Conservation (phyloP, 176 grass and related monocot species). For the Zoysia pacifica region DNA sequence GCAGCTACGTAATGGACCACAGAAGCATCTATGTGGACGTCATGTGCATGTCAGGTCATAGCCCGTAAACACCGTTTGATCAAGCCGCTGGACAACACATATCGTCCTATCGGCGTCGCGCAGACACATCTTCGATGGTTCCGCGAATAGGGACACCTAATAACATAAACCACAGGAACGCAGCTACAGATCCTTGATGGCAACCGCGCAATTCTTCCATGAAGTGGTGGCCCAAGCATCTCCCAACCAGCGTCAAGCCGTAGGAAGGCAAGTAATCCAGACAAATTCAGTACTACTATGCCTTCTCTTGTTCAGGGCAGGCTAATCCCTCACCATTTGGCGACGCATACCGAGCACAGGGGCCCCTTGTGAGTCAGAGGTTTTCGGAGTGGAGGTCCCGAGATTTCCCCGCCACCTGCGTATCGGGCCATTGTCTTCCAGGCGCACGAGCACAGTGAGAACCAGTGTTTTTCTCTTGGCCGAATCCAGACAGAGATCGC, state of each 20-base stretch:
- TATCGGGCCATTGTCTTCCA: too few relatives aligned
- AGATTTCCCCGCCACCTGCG: too few relatives aligned
- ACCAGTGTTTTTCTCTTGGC: too few relatives aligned
- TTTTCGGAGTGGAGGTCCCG: too few relatives aligned
- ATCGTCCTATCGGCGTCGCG: neutral
- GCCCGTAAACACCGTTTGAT: neutral
- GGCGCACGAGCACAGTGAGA: too few relatives aligned
- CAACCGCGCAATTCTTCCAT: neutral
- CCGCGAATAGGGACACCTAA: neutral
- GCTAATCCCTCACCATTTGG: too few relatives aligned
- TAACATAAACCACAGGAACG: neutral
- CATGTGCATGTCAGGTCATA: neutral
- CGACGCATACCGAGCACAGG: too few relatives aligned
- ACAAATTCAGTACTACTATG: neutral
- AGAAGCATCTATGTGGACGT: slow-evolving; percentile 16
- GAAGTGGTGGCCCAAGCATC: neutral
- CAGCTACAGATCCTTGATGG: neutral
- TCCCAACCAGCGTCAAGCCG: neutral
- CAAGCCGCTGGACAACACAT: neutral
- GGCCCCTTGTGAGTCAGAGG: too few relatives aligned
- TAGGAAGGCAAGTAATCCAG: neutral
- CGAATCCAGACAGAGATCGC: too few relatives aligned
- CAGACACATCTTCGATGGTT: neutral
- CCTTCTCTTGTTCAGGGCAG: neutral
- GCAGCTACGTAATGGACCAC: slow-evolving; percentile 31